A percentile compares a stretch with the other conserved stretches of the same genome.
Evolutionary conservation across 352 stramenopile species (phyloP).

Genomic region (Phytopythium cucurbitacearum): DNA sequence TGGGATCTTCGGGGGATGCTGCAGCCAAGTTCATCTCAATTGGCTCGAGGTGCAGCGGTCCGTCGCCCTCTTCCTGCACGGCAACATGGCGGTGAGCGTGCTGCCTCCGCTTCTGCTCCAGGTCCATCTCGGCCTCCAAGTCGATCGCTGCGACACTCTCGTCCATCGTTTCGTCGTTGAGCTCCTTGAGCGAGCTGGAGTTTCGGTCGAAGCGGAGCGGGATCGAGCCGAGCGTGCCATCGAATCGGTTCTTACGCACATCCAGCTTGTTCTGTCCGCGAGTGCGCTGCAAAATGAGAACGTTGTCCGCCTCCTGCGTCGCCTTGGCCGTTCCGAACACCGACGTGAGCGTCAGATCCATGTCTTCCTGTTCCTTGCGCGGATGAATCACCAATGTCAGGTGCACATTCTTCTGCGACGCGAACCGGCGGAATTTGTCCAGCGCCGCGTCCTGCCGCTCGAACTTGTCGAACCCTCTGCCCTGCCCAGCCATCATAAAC

Average conservation of each 20-base stretch:
- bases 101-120: constrained; percentile 44
- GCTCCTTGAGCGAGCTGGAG: constrained; percentile 59
- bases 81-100: neutral
- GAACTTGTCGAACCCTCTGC: constrained; percentile 85
- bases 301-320: constrained; percentile 99
- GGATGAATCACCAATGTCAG: constrained; percentile 99
- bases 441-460: constrained; percentile 92
- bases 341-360: constrained; percentile 91
- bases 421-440: constrained; percentile 96
- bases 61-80: constrained; percentile 6
- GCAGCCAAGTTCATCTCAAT: constrained; percentile 4
- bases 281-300: constrained; percentile 97
- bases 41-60: constrained; percentile 6
- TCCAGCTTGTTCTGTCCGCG: constrained; percentile 92
- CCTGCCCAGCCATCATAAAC: constrained; percentile 97
- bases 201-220: constrained; percentile 79
- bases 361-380: constrained; percentile 96
- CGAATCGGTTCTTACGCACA: constrained; percentile 96
- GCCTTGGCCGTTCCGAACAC: constrained; percentile 99
- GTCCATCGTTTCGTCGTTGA: constrained; percentile 60
- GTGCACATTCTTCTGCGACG: constrained; percentile 97
- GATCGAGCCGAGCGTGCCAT: constrained; percentile 88
- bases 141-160: constrained; percentile 67
- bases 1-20: neutral
- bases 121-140: constrained; percentile 72